Base-by-base conservation (phyloP, 495 filamentous ascomycete species). In the Aspergillus diversus region DNA sequence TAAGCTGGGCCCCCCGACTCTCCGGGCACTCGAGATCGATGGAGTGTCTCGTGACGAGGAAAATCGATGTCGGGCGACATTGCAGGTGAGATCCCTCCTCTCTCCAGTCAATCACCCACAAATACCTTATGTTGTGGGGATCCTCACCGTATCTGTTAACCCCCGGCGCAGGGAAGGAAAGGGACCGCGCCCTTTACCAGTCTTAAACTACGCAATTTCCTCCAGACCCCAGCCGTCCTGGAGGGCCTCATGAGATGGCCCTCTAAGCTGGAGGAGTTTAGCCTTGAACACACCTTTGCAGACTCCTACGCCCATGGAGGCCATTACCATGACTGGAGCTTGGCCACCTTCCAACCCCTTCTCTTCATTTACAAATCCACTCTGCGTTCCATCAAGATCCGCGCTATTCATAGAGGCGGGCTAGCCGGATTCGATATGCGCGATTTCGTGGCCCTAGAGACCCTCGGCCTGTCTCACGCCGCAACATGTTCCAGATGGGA, bases 291-390 rank as follows among this genome's bases (percentile, higher is more conserved):
- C 13, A 51, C n/a, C 13, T 59, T 39, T 15, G 46, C 4, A 34
- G 17, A 7, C 8, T 37, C 33, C 46, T 59, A 52, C 57, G 1
- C 7, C 12, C 15, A 12, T 5, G 7, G 4, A 39, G 48, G 57
- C 13, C 17, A 34, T 13, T 59, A 12, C 47, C 0, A 8, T 2
- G 32, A 51, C 15, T 59, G 57, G 57, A 59, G 57, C 32, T 33
- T 59, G 13, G 57, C 57, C n/a, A 59, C 47, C n/a, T n/a, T 59
- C 16, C 57, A 39, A n/a, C 33, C 57, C 7, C 50, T 59, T 13
- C 57, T 59, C 3, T 8, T 33, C 47, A 39, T 59, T 11, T 47
- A 59, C 47, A 60, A 33, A n/a, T 31, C 16, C n/a, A 53, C 58
- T 8, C 35, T 60, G 8, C 58, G 48, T 3, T 42, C 48, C 12